Percentiles rank a stretch among this genome's conserved stretches.
Conservation (phyloP, 192 early-diverging fungal species). For the Haplosporangium gracile region DNA sequence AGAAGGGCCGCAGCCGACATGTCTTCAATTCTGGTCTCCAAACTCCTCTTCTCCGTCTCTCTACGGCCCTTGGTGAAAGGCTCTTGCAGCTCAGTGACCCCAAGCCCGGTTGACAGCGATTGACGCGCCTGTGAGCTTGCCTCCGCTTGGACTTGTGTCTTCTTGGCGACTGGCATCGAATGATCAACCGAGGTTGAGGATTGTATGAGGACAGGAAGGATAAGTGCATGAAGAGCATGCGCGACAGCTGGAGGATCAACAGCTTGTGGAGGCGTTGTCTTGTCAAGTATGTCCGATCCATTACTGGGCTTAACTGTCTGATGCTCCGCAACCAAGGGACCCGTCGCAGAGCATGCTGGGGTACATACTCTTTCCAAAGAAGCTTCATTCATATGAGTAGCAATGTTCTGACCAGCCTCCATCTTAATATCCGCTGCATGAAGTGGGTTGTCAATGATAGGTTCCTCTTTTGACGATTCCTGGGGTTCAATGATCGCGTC, state of each 20-base stretch:
- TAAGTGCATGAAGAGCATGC: too few relatives aligned
- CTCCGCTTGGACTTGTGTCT: not conserved
- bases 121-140: not conserved
- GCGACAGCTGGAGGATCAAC: not conserved
- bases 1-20: not conserved
- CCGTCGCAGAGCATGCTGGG: not conserved
- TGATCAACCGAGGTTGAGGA: not conserved
- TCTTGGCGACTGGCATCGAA: not conserved
- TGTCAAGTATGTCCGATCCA: not conserved
- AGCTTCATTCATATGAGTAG: not conserved
- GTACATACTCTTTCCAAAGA: not conserved
- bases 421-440: not conserved
- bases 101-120: not conserved
- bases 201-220: not conserved
- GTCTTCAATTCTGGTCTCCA: not conserved
- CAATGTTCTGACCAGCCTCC: not conserved
- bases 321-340: not conserved
- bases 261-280: not conserved
- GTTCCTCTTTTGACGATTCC: not conserved
- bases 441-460: not conserved
- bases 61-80: not conserved
- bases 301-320: not conserved
- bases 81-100: not conserved
- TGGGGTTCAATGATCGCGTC: not conserved
- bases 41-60: not conserved